Base-by-base conservation (phyloP, 352 stramenopile species). In the Thraustochytrium sp. region DNA sequence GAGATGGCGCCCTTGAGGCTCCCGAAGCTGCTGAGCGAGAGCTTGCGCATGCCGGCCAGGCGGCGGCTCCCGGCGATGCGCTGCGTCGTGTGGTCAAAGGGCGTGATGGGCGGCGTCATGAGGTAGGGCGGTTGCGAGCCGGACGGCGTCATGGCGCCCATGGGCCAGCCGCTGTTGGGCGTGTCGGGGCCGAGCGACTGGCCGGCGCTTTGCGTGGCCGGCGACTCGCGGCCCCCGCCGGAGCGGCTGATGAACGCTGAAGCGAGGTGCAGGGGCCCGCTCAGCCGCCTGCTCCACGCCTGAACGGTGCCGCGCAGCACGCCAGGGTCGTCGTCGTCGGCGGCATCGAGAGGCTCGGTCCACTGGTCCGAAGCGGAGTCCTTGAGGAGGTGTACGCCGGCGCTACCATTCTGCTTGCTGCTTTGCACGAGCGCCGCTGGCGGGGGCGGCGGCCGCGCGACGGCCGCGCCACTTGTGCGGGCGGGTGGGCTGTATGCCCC, bases 31-130 rank as follows among this genome's bases (percentile, higher is more conserved):
- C 37, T 53, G 37, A 80, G 68, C 9, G 68, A 80, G n/a, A 80
- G n/a, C 53, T 80, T 80, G 34, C 68, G 68, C 18, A 80, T 26
- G 53, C 34, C 63, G 5, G 26, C 31, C 11, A 42, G 46, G 16
- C 76, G 29, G 11, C 51, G n/a, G 34, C 42, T 11, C 13, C 26
- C 16, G 26, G 46, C 44, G 23, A 4, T 9, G 16, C 68, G 48
- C n/a, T 64, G 48, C 29, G 48, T 11, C 5, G 5, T 53, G 21
- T 23, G 18, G 31, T 53, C 68, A 64, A 80, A 80, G 34, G 68
- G 68, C 23, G 68, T 80, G 37, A 80, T 80, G 48, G 68, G 68
- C 51, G 68, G 68, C 34, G 68, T 80, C 53, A 80, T 68, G 46
- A 65, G 76, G 31, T 72, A 80, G 3, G 65, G 46, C 2, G 65